phyloP scores from a whole-genome alignment of 192 early-diverging fungal genomes.

The Diversispora eburnea region DNA sequence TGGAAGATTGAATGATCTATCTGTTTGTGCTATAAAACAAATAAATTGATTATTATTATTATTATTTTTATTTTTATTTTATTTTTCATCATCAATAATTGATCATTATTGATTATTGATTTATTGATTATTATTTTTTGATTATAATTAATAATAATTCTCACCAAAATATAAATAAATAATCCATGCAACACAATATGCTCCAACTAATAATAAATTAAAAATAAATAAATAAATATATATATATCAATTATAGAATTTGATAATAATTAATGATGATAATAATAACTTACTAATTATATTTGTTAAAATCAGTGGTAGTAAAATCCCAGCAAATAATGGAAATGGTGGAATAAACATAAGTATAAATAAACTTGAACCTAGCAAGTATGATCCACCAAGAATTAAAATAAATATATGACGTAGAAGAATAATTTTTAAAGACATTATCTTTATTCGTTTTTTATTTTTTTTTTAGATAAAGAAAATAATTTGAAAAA shows the following conservation, averaged over 20 bases:
- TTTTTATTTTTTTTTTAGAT: too few relatives aligned
- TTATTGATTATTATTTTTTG: too few relatives aligned
- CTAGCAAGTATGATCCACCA: neutral
- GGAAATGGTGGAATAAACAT: slow-evolving; percentile 24
- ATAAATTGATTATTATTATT: neutral
- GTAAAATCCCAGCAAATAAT: slow-evolving; percentile 15
- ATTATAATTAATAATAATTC: neutral
- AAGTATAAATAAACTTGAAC: slow-evolving; percentile 7
- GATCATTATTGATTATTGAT: neutral
- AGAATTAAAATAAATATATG: neutral
- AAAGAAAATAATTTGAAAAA: too few relatives aligned
- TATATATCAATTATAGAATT: neutral
- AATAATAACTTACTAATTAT: neutral
- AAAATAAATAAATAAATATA: neutral
- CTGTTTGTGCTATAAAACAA: slow-evolving; percentile 32
- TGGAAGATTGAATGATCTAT: slow-evolving; percentile 37
- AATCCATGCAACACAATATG: slow-evolving; percentile 21
- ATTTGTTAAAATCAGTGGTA: neutral
- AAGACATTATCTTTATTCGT: neutral
- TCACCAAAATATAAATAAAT: slow-evolving; percentile 21
- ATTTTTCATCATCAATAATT: neutral
- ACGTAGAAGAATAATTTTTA: neutral
- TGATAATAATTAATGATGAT: neutral
- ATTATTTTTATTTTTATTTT: neutral
- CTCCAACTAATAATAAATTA: neutral